Conservation (phyloP, 1,284 basidiomycete species). For the Ustilago curta region DNA sequence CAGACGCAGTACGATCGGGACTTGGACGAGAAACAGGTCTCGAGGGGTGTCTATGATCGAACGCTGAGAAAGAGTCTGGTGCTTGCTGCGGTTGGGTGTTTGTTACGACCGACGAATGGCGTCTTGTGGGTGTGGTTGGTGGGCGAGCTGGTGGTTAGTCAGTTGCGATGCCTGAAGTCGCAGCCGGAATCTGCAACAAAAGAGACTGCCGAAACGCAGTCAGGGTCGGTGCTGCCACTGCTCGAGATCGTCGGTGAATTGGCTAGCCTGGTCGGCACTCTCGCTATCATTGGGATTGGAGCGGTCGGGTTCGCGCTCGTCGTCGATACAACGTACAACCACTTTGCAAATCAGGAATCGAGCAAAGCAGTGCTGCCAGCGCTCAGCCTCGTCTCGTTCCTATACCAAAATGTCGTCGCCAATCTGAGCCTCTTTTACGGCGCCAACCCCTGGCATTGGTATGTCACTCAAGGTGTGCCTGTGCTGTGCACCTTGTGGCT, state of each 20-base stretch:
- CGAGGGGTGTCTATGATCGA: constrained; percentile 21
- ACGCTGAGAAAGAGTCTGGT: constrained; percentile 19
- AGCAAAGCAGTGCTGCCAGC: constrained; percentile 71
- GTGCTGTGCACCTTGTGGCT: constrained; percentile 79
- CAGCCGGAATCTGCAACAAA: background rate
- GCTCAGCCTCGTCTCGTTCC: constrained; percentile 84
- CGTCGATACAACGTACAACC: constrained; percentile 80
- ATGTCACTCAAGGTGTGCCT: constrained; percentile 86
- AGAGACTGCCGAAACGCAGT: background rate
- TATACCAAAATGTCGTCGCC: constrained; percentile 77
- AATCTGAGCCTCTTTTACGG: constrained; percentile 92
- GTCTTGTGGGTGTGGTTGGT: constrained; percentile 80
- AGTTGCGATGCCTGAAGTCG: constrained; percentile 9
- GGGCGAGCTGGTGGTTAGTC: constrained; percentile 20
- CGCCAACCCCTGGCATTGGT: constrained; percentile 86
- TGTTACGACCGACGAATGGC: constrained; percentile 85
- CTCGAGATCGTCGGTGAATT: constrained; percentile 31
- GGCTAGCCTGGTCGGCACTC: constrained; percentile 6
- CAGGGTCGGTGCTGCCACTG: constrained; percentile 17
- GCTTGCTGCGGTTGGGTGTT: constrained; percentile 79
- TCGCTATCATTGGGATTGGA: constrained; percentile 54
- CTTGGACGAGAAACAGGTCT: constrained; percentile 16
- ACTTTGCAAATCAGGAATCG: constrained; percentile 51
- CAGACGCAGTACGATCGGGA: constrained; percentile 16
- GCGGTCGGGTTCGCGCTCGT: constrained; percentile 71